Base-by-base conservation (phyloP, 257 asterid genomes). In the Cruciata laevipes region DNA sequence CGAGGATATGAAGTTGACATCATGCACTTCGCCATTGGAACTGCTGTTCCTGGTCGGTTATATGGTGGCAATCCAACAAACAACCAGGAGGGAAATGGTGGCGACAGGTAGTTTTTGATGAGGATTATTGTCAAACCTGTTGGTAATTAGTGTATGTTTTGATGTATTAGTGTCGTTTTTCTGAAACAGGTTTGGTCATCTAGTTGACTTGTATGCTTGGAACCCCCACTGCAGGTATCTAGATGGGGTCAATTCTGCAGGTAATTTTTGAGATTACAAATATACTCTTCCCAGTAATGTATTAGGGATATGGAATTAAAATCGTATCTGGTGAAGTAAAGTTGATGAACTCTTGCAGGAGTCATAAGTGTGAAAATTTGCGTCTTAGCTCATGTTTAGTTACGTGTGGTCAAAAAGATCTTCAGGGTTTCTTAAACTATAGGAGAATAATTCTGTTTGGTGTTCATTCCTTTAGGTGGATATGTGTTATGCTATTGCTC, bases 11-110 rank as follows among this genome's bases (percentile, higher is more conserved):
- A 90, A 83, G 96, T 87, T 6, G 97, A 90, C 76, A 90, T 90
- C 79, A 87, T 87, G 92, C 97, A 87, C 81, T 90, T 90, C 82
- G 83, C 95, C 6, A 75, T 90, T 68, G 97, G 96, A 68, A 84
- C 76, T 82, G 88, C 97, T 73, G 82, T 90, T 73, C 97, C 97
- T 7, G 97, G 97, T 76, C 83, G 97, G 72, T 65, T 90, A 63
- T 90, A 90, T 40, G 87, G 94, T 27, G 89, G 83, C 74, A 76
- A 83, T 76, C 82, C 81, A 12, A 20, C 78, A 4, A 81, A 78
- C 61, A 73, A 68, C 65, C 67, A 73, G 63, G 86, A 76, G 58
- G 84, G 82, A 47, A 66, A 85, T 75, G 84, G 81, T n/a, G 83
- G 76, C 66, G 88, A 83, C 58, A 79, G 88, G 95, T 87, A 81